These are phyloP conservation scores for Aspergillus ostianus DNA, from an alignment of 495 filamentous ascomycete genomes.

Conservation along the genomic window DNA sequence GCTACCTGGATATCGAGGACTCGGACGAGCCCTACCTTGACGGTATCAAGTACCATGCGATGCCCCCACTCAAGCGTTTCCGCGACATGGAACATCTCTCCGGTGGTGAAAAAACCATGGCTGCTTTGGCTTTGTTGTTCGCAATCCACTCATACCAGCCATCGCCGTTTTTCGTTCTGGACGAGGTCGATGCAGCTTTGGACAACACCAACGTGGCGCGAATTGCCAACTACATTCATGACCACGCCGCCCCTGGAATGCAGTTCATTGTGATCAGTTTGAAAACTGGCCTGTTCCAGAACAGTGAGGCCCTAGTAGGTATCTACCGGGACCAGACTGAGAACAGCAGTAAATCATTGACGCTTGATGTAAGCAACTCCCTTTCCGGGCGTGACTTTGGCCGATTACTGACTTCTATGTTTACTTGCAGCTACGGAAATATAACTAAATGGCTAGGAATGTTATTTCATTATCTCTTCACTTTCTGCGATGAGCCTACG, in stretches of 20 bases:
- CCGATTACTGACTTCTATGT: conserved; percentile 12
- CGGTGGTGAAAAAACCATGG: conserved; percentile 98
- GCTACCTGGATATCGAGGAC: conserved; percentile 90
- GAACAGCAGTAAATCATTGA: conserved; percentile 84
- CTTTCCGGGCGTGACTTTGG: conserved; percentile 1
- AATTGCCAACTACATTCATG: conserved; percentile 90
- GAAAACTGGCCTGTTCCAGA: conserved; percentile 91
- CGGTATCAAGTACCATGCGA: conserved; percentile 96
- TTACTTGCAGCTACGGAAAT: conserved; percentile 43
- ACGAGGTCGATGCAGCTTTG: conserved; percentile 96
- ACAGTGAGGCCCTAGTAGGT: conserved; percentile 88
- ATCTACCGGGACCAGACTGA: conserved; percentile 92
- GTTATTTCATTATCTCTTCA: conserved; percentile 2
- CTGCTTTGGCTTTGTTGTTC: conserved; percentile 90
- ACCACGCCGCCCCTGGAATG: conserved; percentile 94
- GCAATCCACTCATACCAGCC: conserved; percentile 95
- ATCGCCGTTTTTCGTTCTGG: conserved; percentile 93
- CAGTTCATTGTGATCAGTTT: conserved; percentile 98
- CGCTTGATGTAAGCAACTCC: conserved; percentile 79
- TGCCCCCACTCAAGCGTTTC: conserved; percentile 98
- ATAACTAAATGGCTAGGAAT: conserved; percentile 30
- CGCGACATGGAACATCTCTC: conserved; percentile 98
- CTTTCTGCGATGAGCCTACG: conserved; percentile 1
- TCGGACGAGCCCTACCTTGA: conserved; percentile 86
- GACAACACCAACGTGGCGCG: conserved; percentile 95